A percentile compares a stretch with the other conserved stretches of the same genome.
These are phyloP conservation scores for Heterobasidion parviporum DNA, from an alignment of 1,284 basidiomycete genomes.

Conservation along the genomic window DNA sequence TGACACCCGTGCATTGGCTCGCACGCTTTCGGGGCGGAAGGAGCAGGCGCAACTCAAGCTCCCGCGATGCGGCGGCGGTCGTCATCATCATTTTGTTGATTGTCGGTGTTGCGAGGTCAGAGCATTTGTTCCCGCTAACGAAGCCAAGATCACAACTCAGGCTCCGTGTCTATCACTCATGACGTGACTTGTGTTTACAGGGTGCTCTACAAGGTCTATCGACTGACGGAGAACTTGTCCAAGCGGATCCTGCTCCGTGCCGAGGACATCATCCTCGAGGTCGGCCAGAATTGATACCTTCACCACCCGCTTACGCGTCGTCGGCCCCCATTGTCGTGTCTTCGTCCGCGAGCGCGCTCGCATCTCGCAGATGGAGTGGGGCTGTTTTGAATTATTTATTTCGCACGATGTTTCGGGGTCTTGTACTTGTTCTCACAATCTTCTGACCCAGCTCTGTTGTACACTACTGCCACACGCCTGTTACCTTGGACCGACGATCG, in stretches of 20 bases:
- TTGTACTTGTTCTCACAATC: too few species aligned
- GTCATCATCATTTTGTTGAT: conserved; percentile 56
- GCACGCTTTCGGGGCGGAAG: conserved; percentile 53
- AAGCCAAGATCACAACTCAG: background rate
- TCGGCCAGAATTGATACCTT: conserved; percentile 16
- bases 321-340: background rate
- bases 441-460: too few species aligned
- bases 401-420: too few species aligned
- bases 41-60: conserved; percentile 34
- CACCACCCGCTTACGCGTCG: background rate
- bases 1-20: conserved; percentile 59
- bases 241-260: conserved; percentile 59
- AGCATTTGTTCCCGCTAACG: conserved; percentile 2
- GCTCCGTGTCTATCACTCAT: background rate
- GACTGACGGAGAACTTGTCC: conserved; percentile 48
- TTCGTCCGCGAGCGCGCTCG: background rate
- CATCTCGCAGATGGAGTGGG: too few species aligned
- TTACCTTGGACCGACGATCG: too few species aligned
- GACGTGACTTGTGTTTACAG: conserved; percentile 24
- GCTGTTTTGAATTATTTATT: too few species aligned
- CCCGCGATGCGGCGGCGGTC: conserved; percentile 54
- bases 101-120: conserved; percentile 56
- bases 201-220: conserved; percentile 62
- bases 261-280: conserved; percentile 74
- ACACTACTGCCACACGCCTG: too few species aligned